Evolutionary conservation across 208 protist genomes (phyloP), one percentile per base, ranked within the genome.

Genomic region (Blechomonas ayalai): DNA sequence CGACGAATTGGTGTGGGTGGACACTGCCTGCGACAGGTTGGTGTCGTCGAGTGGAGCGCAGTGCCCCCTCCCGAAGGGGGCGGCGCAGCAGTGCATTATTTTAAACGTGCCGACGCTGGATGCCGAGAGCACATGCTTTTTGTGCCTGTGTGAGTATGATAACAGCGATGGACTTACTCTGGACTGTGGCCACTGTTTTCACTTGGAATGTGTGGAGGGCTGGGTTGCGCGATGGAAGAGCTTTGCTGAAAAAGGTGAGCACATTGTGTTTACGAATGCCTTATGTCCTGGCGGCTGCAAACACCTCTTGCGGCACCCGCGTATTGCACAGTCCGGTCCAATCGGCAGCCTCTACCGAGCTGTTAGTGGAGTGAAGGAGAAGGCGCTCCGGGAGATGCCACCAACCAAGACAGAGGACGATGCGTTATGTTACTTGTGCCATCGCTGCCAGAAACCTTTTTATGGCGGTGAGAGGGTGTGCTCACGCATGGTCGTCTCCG

Each of bases 81-180:
- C 20, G 32, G 41, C 7, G 22, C 28, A 26, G 32, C 59, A 6
- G 29, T 25, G 41, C 16, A 59, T 25, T 37, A 52, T 28, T 38
- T 37, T 15, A 46, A 12, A 23, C 12, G 49, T 44, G 12, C 35
- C 46, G 2, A 48, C 69, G 18, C 40, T 43, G 33, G 75, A 83
- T 9, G 54, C 65, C 13, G 74, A 70, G 34, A 35, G 45, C 29
- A 38, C 66, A 29, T 93, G 84, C 53, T 65, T 62, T 9, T 59
- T 93, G 46, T 93, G 84, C 64, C 53, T 90, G 43, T 88, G 78
- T 38, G 78, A 87, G 47, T 82, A 90, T 37, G 80, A 88, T 16
- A 67, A 72, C 24, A 67, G 57, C 2, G 67, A 67, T 19, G 75
- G 85, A 42, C 23, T 93, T 3, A 87, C 77, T 15, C 53, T 93